Base-by-base conservation (phyloP, 306 rosid species). In the Canavalia ensiformis region DNA sequence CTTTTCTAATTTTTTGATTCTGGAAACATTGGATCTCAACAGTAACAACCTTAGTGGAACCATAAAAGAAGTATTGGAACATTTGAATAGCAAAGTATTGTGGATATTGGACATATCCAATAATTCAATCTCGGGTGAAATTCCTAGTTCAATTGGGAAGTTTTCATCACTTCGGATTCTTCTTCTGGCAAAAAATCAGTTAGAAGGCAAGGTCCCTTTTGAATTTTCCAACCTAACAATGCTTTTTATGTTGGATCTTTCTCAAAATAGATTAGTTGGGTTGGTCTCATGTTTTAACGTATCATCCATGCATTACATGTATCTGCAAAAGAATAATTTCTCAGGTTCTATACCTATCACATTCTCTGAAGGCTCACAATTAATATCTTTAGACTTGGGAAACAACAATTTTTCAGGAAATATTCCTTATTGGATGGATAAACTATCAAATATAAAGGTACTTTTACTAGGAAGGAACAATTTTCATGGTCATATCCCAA, bases 141-240 rank as follows among this genome's bases (percentile, higher is more conserved):
- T 78, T 71, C 55, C 83, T 4, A 47, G 18, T 3, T 69, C 42
- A 60, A 58, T 79, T 45, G 54, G 72, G 30, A 8, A 31, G 6
- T 18, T 6, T 8, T 4, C 4, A 1, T 0, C 0, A 0, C 6
- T 59, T 6, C 0, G 0, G 0, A 0, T 7, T 12, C 29, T 79
- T 69, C 33, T 68, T 7, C 5, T 56, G 25, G 28, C 31, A 13
- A 2, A 47, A 6, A 79, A 79, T 46, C 39, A 4, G 9, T 69
- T 79, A 45, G 44, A 70, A 57, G 83, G 83, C 6, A 7, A 58
- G 49, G 58, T 79, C 3, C 83, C 83, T 29, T 0, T 9, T 33
- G 62, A 6, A 6, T 4, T 79, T 10, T 64, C 64, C 3, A 30
- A 62, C 31, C 1, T 52, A 31, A 0, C 4, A 7, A 2, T 0